A percentile compares a stretch with the other conserved stretches of the same genome.
Evolutionary conservation across 2,329 filamentous ascomycete genomes (phyloP).

Genomic region (Hortaea werneckii): DNA sequence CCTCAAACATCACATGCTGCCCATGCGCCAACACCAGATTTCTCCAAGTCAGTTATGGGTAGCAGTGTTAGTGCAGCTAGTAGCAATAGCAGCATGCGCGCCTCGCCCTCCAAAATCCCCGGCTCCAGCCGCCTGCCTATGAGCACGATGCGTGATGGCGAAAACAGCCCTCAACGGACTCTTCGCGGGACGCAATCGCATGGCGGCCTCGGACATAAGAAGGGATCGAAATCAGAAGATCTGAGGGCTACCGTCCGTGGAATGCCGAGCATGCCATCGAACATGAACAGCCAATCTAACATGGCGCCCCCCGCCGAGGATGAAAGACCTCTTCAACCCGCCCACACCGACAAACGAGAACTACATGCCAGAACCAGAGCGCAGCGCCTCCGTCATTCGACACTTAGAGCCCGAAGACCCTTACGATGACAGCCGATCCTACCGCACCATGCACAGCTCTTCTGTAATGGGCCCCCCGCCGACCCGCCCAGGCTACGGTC

Average conservation of each 20-base stretch:
- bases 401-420: slow-evolving; percentile 67
- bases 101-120: slow-evolving; percentile 59
- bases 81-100: slow-evolving; percentile 6
- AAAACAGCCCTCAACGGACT: slow-evolving; percentile 70
- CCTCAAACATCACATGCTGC: slow-evolving; percentile 19
- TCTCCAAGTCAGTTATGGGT: slow-evolving; percentile 21
- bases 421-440: slow-evolving; percentile 54
- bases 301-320: slow-evolving; percentile 68
- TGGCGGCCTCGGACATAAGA: slow-evolving; percentile 18
- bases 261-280: slow-evolving; percentile 29
- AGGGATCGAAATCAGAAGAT: slow-evolving; percentile 21
- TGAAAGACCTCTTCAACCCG: slow-evolving; percentile 67
- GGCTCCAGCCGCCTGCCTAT: slow-evolving; percentile 48
- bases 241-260: slow-evolving; percentile 30
- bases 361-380: slow-evolving; percentile 31
- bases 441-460: slow-evolving; percentile 3
- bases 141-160: slow-evolving; percentile 57
- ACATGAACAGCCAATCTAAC: slow-evolving; percentile 33
- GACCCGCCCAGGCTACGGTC: slow-evolving; percentile 9
- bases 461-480: slow-evolving; percentile 20
- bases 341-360: slow-evolving; percentile 32
- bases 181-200: slow-evolving; percentile 29
- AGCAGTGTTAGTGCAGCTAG: slow-evolving; percentile 24
- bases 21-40: slow-evolving; percentile 7
- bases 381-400: slow-evolving; percentile 49